Percentiles rank a stretch among this genome's conserved stretches.
Evolutionary conservation across 2,329 filamentous ascomycete genomes (phyloP).

Genomic region (Fusarium avenaceum): DNA sequence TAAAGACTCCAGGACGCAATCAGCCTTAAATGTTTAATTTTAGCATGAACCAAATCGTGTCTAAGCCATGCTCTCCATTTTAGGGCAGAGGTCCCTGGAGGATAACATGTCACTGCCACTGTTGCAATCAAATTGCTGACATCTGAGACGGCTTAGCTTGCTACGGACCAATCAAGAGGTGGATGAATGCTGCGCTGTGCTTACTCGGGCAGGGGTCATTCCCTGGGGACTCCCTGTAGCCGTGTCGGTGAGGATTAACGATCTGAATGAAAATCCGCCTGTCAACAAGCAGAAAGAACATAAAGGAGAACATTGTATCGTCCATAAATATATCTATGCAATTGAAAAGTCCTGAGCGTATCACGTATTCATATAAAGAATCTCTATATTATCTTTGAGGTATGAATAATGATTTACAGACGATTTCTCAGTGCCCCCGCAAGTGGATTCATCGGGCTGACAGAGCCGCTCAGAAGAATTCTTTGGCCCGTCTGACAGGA

Average conservation of each 20-base stretch:
- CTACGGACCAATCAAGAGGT: neutral
- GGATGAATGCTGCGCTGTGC: neutral
- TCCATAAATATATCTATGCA: no score
- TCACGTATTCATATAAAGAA: neutral
- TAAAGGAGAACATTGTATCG: neutral
- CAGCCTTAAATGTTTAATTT: neutral
- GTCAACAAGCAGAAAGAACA: neutral
- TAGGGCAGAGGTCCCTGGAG: no score
- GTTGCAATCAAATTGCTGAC: neutral
- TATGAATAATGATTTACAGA: neutral
- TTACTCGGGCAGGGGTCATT: neutral
- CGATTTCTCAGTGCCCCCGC: neutral
- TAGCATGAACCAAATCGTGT: no score
- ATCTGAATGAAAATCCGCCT: neutral
- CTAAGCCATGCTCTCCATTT: neutral
- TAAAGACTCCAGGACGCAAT: no score
- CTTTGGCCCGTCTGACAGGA: constrained; percentile 9
- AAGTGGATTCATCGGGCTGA: constrained; percentile 2
- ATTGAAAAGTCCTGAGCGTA: no score
- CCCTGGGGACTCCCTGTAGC: neutral
- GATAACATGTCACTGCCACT: no score
- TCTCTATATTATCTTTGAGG: neutral
- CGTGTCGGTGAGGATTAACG: neutral
- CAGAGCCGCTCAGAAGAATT: neutral
- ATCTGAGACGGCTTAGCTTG: neutral